phyloP scores from a whole-genome alignment of 176 grass and related monocot genomes.

The Cenchrus fungigraminus region DNA sequence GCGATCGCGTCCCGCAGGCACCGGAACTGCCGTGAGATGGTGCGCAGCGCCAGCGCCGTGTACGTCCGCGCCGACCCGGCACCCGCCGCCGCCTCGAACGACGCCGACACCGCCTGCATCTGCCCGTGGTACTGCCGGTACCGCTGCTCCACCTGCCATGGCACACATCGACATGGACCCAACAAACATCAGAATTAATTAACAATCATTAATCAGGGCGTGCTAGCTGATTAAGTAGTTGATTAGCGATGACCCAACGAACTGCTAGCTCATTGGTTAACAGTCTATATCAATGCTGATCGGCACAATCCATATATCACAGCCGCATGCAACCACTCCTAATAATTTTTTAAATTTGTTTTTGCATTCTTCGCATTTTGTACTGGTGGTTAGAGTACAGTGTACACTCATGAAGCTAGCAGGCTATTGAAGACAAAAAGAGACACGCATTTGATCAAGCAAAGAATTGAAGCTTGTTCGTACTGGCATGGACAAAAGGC shows the following conservation, averaged over 20 bases:
- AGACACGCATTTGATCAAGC: slow-evolving; percentile 26
- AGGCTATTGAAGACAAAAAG: slow-evolving; percentile 48
- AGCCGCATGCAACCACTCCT: not conserved
- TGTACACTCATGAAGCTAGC: not conserved
- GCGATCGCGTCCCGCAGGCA: slow-evolving; percentile 92
- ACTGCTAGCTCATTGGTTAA: not conserved
- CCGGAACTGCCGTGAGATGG: slow-evolving; percentile 96
- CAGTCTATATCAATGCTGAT: slow-evolving; percentile 26
- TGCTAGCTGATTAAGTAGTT: not conserved
- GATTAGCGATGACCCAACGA: slow-evolving; percentile 24
- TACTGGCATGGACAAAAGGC: slow-evolving; percentile 32
- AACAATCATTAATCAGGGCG: no score
- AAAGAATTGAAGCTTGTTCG: slow-evolving; percentile 44
- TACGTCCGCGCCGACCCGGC: slow-evolving; percentile 76
- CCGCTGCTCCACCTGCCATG: slow-evolving; percentile 88
- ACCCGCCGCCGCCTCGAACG: slow-evolving; percentile 76
- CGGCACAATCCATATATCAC: slow-evolving; percentile 8
- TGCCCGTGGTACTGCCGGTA: slow-evolving; percentile 98
- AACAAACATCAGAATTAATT: not conserved
- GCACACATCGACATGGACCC: not conserved
- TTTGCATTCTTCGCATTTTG: not conserved
- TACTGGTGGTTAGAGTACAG: slow-evolving; percentile 8
- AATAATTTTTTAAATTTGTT: not conserved
- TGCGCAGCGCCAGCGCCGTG: slow-evolving; percentile 90
- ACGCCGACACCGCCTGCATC: slow-evolving; percentile 77